A percentile compares a stretch with the other conserved stretches of the same genome.
phyloP scores from a whole-genome alignment of 2,329 filamentous ascomycete species.

The Colletotrichum sojae region DNA sequence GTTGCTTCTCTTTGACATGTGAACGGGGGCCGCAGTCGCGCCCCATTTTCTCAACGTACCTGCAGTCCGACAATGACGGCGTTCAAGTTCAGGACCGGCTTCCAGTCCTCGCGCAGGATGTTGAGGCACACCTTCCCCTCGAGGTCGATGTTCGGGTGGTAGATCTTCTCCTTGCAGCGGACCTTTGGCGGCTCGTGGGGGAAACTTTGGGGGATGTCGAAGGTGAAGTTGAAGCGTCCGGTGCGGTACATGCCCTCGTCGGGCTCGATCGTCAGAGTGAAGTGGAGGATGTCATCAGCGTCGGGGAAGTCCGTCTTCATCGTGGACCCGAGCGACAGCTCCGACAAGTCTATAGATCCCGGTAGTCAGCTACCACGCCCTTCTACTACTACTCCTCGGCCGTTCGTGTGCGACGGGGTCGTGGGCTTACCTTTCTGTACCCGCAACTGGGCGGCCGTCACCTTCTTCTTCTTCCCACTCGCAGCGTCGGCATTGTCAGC shows the following conservation, averaged over 20 bases:
- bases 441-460: slow-evolving; percentile 93
- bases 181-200: slow-evolving; percentile 98
- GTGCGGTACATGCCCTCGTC: slow-evolving; percentile 92
- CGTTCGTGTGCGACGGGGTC: no score
- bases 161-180: slow-evolving; percentile 97
- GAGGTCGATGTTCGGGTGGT: slow-evolving; percentile 98
- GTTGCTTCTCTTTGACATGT: slow-evolving; percentile 22
- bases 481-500: slow-evolving; percentile 85
- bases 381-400: no score
- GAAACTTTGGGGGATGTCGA: slow-evolving; percentile 94
- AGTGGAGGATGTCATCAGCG: slow-evolving; percentile 89
- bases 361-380: slow-evolving; percentile 17
- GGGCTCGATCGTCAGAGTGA: slow-evolving; percentile 84
- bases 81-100: slow-evolving; percentile 96
- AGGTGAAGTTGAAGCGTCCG: slow-evolving; percentile 90
- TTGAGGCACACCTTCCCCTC: slow-evolving; percentile 99
- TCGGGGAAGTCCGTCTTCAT: slow-evolving; percentile 88
- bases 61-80: slow-evolving; percentile 95
- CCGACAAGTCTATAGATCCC: slow-evolving; percentile 76
- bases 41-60: slow-evolving; percentile 60
- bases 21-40: no score
- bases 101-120: slow-evolving; percentile 98
- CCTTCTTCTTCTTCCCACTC: slow-evolving; percentile 96
- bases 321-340: slow-evolving; percentile 82
- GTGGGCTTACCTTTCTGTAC: slow-evolving; percentile 86